Percentiles rank a stretch among this genome's conserved stretches.
phyloP scores from a whole-genome alignment of 2,329 filamentous ascomycete species.

The Epichloe coenophiala region DNA sequence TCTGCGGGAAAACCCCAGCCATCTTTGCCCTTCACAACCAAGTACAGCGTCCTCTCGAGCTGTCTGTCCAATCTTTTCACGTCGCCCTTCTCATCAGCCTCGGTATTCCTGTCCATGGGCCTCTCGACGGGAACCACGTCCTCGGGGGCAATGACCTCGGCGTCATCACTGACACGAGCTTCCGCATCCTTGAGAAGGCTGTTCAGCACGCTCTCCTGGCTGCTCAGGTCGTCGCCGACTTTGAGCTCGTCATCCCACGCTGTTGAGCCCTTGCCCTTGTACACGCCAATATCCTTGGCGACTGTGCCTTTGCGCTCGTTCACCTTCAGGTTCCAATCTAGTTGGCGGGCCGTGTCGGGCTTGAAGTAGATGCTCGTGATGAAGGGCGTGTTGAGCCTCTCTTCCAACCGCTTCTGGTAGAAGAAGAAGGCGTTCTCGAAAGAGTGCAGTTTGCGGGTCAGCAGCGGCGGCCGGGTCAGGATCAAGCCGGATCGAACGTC shows the following conservation, averaged over 20 bases:
- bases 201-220: slow-evolving; percentile 51
- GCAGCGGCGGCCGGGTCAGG: slow-evolving; percentile 73
- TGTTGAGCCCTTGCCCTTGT: slow-evolving; percentile 54
- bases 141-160: slow-evolving; percentile 42
- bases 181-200: slow-evolving; percentile 65
- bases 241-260: slow-evolving; percentile 89
- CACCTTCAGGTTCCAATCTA: slow-evolving; percentile 84
- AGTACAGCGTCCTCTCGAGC: slow-evolving; percentile 72
- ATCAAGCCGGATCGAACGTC: slow-evolving; percentile 55
- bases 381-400: slow-evolving; percentile 79
- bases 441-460: slow-evolving; percentile 69
- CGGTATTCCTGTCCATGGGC: slow-evolving; percentile 56
- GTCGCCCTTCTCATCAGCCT: slow-evolving; percentile 68
- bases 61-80: slow-evolving; percentile 64
- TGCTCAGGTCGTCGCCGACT: slow-evolving; percentile 55
- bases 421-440: slow-evolving; percentile 94
- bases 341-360: slow-evolving; percentile 66
- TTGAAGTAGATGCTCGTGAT: slow-evolving; percentile 92
- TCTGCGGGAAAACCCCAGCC: slow-evolving; percentile 79
- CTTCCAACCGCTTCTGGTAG: slow-evolving; percentile 93
- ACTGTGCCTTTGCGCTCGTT: slow-evolving; percentile 58
- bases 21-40: slow-evolving; percentile 63
- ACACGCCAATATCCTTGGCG: slow-evolving; percentile 73
- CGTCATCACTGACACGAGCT: slow-evolving; percentile 43
- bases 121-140: slow-evolving; percentile 55